These are phyloP conservation scores for Fusarium subglutinans DNA, from an alignment of 2,329 filamentous ascomycete genomes.

Conservation along the genomic window DNA sequence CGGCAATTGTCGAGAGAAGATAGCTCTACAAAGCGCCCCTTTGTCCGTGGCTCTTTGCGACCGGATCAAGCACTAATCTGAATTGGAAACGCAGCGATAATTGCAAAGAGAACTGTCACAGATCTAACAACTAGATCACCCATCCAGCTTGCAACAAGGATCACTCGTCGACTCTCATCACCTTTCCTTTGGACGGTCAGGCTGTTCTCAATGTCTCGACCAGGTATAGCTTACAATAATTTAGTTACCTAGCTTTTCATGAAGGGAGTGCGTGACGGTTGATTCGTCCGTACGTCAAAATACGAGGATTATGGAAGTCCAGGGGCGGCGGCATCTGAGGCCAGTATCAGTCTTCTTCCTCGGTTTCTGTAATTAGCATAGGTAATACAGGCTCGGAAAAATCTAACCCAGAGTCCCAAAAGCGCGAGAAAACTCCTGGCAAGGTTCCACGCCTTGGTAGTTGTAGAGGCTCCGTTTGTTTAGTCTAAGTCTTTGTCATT, in stretches of 20 bases:
- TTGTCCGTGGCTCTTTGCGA: too few species aligned
- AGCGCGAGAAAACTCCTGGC: not conserved
- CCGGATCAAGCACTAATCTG: too few species aligned
- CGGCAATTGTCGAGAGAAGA: not conserved
- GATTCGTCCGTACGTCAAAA: rapidly evolving
- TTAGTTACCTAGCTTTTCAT: not conserved
- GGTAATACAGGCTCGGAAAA: rapidly evolving
- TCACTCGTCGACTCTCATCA: not conserved
- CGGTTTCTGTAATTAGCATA: rapidly evolving
- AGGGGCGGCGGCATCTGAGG: not conserved
- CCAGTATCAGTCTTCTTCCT: not conserved
- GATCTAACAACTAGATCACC: not conserved
- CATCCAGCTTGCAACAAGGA: not conserved
- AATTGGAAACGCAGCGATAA: too few species aligned
- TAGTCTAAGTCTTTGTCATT: not conserved
- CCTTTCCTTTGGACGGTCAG: rapidly evolving
- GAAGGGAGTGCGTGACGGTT: not conserved
- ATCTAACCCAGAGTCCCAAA: rapidly evolving
- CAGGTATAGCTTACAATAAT: rapidly evolving
- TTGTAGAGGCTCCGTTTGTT: not conserved
- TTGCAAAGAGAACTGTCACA: too few species aligned
- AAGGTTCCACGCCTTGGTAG: not conserved
- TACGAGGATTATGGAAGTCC: rapidly evolving
- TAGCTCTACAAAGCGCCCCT: too few species aligned
- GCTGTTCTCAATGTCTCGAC: rapidly evolving